Conservation (phyloP, 2,329 filamentous ascomycete species). For the Erysiphe pulchra region DNA sequence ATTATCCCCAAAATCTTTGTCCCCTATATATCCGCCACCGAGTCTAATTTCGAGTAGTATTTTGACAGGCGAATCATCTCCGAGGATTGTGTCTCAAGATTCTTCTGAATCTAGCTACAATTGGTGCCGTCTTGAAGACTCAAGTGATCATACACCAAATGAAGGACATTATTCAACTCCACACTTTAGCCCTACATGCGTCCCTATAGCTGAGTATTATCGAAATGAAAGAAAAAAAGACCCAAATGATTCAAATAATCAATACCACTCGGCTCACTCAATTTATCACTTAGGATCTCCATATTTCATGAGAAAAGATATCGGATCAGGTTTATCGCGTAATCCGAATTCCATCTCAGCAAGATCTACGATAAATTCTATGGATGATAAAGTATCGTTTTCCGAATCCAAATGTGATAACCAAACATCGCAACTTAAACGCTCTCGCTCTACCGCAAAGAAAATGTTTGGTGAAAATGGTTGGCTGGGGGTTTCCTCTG, state of each 20-base stretch:
- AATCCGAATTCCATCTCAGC: no score
- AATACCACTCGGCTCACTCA: no score
- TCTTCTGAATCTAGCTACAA: slow-evolving; percentile 1
- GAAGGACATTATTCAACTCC: slow-evolving; percentile 1
- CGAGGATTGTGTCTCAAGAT: slow-evolving; percentile 2
- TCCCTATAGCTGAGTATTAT: not conserved
- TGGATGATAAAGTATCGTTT: slow-evolving; percentile 5
- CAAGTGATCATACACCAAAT: slow-evolving; percentile 1
- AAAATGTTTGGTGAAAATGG: slow-evolving; percentile 13
- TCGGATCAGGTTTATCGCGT: not conserved
- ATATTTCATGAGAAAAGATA: not conserved
- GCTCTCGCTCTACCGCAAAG: slow-evolving; percentile 14
- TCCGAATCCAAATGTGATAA: slow-evolving; percentile 3
- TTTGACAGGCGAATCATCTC: slow-evolving; percentile 8
- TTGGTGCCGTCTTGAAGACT: slow-evolving; percentile 1
- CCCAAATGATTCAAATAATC: no score
- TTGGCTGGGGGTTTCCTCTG: slow-evolving; percentile 10
- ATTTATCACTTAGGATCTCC: slow-evolving; percentile 3
- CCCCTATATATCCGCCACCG: not conserved
- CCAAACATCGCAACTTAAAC: slow-evolving; percentile 2
- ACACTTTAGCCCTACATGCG: slow-evolving; percentile 1
- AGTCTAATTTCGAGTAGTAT: slow-evolving; percentile 1
- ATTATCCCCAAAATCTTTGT: not conserved
- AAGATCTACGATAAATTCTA: not conserved
- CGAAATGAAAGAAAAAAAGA: not conserved